Evolutionary conservation across 2,329 filamentous ascomycete genomes (phyloP).

Genomic region (Trichoderma afroharzianum): DNA sequence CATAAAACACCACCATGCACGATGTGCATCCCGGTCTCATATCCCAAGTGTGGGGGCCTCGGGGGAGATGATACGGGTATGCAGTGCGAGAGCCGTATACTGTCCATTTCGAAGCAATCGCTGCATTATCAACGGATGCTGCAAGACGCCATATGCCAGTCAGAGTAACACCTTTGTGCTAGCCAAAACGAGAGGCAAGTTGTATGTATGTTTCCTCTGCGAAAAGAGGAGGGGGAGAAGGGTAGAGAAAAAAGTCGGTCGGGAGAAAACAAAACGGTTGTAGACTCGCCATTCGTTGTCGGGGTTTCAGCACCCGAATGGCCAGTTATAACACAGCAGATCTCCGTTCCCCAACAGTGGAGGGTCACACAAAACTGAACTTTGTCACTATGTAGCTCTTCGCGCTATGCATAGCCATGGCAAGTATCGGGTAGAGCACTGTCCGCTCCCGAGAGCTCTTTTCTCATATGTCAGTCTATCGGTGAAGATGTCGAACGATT

Average conservation of each 20-base stretch:
- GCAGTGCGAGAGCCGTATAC: not conserved
- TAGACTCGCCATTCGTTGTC: not conserved
- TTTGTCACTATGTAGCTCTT: not conserved
- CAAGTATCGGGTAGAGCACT: slow-evolving; percentile 11
- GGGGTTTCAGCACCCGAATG: not conserved
- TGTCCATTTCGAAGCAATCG: not conserved
- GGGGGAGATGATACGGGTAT: not conserved
- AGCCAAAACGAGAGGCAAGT: not conserved
- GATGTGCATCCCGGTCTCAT: not conserved
- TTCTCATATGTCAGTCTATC: not conserved
- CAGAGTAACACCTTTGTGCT: not conserved
- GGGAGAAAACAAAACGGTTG: not conserved
- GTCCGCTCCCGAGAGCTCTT: not conserved
- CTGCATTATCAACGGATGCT: not conserved
- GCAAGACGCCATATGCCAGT: not conserved
- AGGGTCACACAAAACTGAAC: slow-evolving; percentile 6
- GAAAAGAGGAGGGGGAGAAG: not conserved
- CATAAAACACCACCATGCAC: not conserved
- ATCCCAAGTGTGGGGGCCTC: not conserved
- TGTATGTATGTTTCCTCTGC: not conserved
- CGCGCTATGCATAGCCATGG: not conserved
- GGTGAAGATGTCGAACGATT: not conserved
- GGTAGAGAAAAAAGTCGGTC: not conserved
- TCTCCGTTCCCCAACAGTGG: not conserved
- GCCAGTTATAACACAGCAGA: not conserved